These are phyloP conservation scores for Leccinellum rugosiceps DNA, from an alignment of 768 basidiomycete species.

Conservation along the genomic window DNA sequence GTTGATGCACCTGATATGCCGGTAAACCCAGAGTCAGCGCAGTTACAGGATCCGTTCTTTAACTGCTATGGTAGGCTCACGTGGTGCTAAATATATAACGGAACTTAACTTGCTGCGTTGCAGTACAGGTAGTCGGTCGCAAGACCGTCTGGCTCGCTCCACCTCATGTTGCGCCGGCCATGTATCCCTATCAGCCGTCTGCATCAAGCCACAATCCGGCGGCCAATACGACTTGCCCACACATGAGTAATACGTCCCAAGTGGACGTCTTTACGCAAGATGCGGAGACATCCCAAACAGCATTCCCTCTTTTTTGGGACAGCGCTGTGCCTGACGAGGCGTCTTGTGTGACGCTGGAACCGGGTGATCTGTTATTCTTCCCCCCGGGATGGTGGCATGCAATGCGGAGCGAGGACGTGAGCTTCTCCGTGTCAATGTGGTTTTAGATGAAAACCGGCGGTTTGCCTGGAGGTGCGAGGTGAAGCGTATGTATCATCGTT, in stretches of 20 bases:
- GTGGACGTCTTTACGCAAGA: conserved; percentile 67
- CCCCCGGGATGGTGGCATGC: conserved; percentile 96
- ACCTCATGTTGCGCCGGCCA: conserved; percentile 47
- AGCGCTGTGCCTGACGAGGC: conserved; percentile 60
- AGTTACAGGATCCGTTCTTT: conserved; percentile 81
- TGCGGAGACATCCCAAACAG: conserved; percentile 17
- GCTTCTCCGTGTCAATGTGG: conserved; percentile 91
- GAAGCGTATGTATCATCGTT: neutral
- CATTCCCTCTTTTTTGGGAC: conserved; percentile 52
- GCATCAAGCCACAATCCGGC: conserved; percentile 35
- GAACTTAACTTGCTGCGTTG: conserved; percentile 5
- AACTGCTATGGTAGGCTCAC: conserved; percentile 75
- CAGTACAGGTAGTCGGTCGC: conserved; percentile 84
- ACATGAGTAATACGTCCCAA: conserved; percentile 77
- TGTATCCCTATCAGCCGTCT: conserved; percentile 54
- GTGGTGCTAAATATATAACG: neutral
- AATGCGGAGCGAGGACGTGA: conserved; percentile 77
- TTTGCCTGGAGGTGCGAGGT: conserved; percentile 20
- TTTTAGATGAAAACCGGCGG: conserved; percentile 49
- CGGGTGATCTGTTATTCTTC: conserved; percentile 87
- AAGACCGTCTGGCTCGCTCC: conserved; percentile 95
- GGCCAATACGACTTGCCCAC: conserved; percentile 39
- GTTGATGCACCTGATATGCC: conserved; percentile 33
- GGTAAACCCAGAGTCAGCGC: neutral
- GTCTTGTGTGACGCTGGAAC: conserved; percentile 57